phyloP scores from a whole-genome alignment of 2,329 filamentous ascomycete genomes.

The Trichoderma hamatum region DNA sequence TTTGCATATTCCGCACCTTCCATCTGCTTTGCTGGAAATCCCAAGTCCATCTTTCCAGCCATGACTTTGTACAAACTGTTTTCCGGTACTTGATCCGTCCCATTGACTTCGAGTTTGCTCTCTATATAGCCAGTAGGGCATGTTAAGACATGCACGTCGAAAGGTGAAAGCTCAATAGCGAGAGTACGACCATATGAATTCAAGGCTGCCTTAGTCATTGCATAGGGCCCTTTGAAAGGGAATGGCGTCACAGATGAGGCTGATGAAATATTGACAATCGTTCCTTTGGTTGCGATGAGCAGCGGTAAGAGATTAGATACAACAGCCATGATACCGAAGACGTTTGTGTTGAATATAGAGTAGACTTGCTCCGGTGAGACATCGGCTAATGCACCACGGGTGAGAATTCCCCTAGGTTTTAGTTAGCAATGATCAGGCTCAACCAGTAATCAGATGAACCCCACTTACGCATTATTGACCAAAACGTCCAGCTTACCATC shows the following conservation, averaged over 20 bases:
- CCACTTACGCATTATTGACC: neutral
- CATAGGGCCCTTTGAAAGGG: conserved; percentile 3
- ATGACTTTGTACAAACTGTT: conserved; percentile 6
- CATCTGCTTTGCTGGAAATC: neutral
- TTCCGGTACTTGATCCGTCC: neutral
- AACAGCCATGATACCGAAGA: neutral
- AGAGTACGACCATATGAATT: conserved; percentile 7
- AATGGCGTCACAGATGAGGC: neutral
- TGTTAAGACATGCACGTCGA: conserved; percentile 1
- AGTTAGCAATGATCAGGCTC: neutral
- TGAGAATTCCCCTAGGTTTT: neutral
- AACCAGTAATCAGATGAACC: neutral
- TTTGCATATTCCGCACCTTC: neutral
- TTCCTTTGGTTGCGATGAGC: neutral
- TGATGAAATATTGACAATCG: neutral
- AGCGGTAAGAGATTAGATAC: neutral
- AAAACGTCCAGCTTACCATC: neutral
- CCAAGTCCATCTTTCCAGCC: neutral
- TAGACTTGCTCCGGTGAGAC: neutral
- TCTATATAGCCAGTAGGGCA: neutral
- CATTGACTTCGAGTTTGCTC: neutral
- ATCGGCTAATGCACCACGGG: neutral
- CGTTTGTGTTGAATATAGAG: neutral
- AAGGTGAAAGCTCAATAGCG: conserved; percentile 3
- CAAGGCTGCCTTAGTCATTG: conserved; percentile 6